Conservation (phyloP, 306 rosid species). For the Cicer arietinum region DNA sequence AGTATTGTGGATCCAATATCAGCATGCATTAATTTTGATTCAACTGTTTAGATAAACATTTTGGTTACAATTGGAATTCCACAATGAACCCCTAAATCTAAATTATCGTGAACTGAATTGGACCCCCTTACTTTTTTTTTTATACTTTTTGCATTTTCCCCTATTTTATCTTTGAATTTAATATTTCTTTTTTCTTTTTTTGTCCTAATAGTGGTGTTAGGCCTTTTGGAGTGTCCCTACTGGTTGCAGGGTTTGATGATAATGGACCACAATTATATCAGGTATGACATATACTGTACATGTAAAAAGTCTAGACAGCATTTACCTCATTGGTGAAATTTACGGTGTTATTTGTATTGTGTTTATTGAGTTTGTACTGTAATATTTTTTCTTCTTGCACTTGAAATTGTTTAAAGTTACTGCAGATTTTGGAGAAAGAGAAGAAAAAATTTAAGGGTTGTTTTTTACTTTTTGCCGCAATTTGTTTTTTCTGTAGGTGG, state of each 20-base stretch:
- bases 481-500: constrained; percentile 67
- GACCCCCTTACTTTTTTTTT: background rate
- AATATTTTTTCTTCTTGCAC: constrained; percentile 4
- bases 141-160: background rate
- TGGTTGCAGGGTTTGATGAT: constrained; percentile 93
- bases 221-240: constrained; percentile 95
- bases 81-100: background rate
- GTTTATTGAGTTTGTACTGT: constrained; percentile 15
- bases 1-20: background rate
- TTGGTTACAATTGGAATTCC: constrained; percentile 21
- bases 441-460: constrained; percentile 3
- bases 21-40: background rate
- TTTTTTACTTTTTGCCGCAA: constrained; percentile 8
- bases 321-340: background rate
- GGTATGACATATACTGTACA: constrained; percentile 52
- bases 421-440: constrained; percentile 13
- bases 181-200: constrained; percentile 7
- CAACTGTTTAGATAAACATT: background rate
- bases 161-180: constrained; percentile 3
- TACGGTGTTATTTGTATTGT: constrained; percentile 22
- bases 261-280: constrained; percentile 92
- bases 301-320: constrained; percentile 17
- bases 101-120: constrained; percentile 14
- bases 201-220: constrained; percentile 77
- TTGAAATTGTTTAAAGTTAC: constrained; percentile 12